These are phyloP conservation scores for Pichia sp. DNA, from an alignment of 1,139 yeast species.

Conservation along the genomic window DNA sequence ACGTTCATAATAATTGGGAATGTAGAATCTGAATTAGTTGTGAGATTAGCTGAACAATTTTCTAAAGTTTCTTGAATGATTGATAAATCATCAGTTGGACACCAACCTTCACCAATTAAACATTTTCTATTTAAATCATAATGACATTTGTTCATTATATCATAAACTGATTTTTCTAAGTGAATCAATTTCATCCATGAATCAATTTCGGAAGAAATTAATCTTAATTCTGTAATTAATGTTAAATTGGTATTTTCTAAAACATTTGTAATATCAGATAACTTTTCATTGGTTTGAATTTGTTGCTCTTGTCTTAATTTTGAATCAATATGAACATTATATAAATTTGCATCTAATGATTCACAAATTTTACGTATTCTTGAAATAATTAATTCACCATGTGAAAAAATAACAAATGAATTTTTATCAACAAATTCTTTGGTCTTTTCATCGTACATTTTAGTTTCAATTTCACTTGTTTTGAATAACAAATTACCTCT, in stretches of 20 bases:
- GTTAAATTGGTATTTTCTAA: conserved; percentile 51
- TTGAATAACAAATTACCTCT: conserved; percentile 52
- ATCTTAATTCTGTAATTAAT: conserved; percentile 60
- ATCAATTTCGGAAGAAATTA: conserved; percentile 58
- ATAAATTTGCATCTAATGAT: conserved; percentile 47
- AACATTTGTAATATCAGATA: conserved; percentile 55
- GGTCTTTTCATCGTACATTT: conserved; percentile 33
- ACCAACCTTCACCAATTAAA: conserved; percentile 75
- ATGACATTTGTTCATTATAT: conserved; percentile 60
- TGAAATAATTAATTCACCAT: conserved; percentile 45
- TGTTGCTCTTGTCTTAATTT: conserved; percentile 51
- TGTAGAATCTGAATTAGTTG: conserved; percentile 27
- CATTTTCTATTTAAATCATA: conserved; percentile 60
- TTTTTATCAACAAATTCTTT: conserved; percentile 38
- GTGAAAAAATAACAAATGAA: conserved; percentile 48
- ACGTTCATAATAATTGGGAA: conserved; percentile 62
- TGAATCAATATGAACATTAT: conserved; percentile 40
- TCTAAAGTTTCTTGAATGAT: conserved; percentile 31
- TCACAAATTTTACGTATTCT: conserved; percentile 46
- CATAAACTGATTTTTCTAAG: conserved; percentile 65
- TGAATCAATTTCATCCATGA: conserved; percentile 65
- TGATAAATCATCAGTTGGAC: conserved; percentile 53
- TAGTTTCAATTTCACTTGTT: conserved; percentile 40
- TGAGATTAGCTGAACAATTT: conserved; percentile 23
- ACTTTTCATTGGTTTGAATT: conserved; percentile 41